Evolutionary conservation across 1,284 basidiomycete genomes (phyloP).

Genomic region (Irpex sp.): DNA sequence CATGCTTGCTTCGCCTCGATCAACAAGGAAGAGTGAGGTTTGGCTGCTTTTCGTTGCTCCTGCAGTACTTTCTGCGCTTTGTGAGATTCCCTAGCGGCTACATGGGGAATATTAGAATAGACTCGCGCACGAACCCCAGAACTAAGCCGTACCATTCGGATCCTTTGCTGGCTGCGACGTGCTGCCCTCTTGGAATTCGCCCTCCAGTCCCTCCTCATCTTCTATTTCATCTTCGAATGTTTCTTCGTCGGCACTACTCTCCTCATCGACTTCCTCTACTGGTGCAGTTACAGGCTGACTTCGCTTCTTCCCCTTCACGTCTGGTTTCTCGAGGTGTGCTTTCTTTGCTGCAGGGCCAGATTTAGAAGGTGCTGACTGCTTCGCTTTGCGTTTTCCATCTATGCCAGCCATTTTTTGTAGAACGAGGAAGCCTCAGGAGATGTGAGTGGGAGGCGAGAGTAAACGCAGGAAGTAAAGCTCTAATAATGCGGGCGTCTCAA

Average conservation of each 20-base stretch:
- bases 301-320: conserved; percentile 37
- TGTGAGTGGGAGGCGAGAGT: no score
- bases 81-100: conserved; percentile 63
- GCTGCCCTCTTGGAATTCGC: not conserved
- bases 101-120: not conserved
- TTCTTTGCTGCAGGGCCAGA: conserved; percentile 52
- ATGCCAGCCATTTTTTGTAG: conserved; percentile 9
- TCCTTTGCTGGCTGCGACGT: conserved; percentile 34
- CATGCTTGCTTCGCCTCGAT: conserved; percentile 75
- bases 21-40: conserved; percentile 75
- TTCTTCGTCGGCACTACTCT: conserved; percentile 21
- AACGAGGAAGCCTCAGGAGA: not conserved
- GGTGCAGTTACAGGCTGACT: conserved; percentile 46
- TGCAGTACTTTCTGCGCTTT: conserved; percentile 61
- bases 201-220: conserved; percentile 16
- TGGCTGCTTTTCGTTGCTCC: conserved; percentile 67
- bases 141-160: conserved; percentile 47
- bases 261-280: conserved; percentile 25
- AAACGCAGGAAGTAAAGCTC: no score
- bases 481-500: not conserved
- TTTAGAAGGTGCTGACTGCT: conserved; percentile 45
- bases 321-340: conserved; percentile 33
- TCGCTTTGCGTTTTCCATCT: conserved; percentile 33
- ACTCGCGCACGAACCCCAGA: not conserved
- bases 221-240: conserved; percentile 19